Evolutionary conservation across 768 basidiomycete genomes (phyloP).

Genomic region (Cubamyces sp.): DNA sequence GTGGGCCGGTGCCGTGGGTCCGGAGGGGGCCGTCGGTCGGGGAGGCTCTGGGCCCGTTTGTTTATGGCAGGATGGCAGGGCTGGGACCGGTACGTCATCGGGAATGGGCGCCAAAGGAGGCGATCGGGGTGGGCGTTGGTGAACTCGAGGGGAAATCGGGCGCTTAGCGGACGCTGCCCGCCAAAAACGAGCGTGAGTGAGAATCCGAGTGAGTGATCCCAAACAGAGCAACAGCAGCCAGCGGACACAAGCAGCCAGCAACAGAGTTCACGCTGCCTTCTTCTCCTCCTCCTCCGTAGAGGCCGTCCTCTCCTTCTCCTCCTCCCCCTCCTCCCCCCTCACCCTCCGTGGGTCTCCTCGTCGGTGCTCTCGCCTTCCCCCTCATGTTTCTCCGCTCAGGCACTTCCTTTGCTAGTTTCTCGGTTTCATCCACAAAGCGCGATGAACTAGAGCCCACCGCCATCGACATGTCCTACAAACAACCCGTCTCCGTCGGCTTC

Average conservation of each 20-base stretch:
- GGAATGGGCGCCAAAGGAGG: not conserved
- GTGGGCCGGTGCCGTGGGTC: not conserved
- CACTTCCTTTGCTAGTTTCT: conserved; percentile 22
- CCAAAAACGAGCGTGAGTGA: too few species aligned
- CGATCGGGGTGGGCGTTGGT: not conserved
- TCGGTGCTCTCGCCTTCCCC: not conserved
- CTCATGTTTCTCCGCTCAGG: conserved; percentile 21
- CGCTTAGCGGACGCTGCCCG: too few species aligned
- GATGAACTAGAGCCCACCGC: conserved; percentile 16
- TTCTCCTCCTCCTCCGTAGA: too few species aligned
- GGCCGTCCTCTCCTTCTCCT: too few species aligned
- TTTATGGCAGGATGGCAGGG: conserved; percentile 3
- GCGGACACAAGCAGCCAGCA: too few species aligned
- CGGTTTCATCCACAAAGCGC: conserved; percentile 21
- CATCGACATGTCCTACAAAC: conserved; percentile 19
- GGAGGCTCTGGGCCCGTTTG: conserved; percentile 2
- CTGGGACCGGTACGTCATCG: not conserved
- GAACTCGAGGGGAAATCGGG: too few species aligned
- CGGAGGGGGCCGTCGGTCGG: not conserved
- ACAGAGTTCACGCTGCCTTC: too few species aligned
- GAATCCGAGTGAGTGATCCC: too few species aligned
- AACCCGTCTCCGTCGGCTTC: conserved; percentile 8
- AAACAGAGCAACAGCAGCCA: too few species aligned
- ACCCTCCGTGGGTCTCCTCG: not conserved
- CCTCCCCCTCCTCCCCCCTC: too few species aligned